Base-by-base conservation (phyloP, 1,284 basidiomycete species). In the Cryptococcus jaspeensis region DNA sequence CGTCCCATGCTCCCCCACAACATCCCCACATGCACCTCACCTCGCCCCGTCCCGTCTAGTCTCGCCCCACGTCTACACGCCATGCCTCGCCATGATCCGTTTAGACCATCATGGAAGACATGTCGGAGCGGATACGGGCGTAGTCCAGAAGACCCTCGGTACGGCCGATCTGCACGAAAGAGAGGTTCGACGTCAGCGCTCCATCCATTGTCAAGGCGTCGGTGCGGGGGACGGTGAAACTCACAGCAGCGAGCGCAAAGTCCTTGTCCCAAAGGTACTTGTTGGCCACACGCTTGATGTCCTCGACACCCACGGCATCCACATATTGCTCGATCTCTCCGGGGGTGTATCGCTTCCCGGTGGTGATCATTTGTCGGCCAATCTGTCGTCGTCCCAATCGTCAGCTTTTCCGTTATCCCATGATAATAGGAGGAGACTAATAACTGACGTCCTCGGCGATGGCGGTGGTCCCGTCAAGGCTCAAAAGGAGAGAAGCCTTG, bases 341-440 rank as follows among this genome's bases (percentile, higher is more conserved):
- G 51, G 96, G 95, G 32, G 92, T 91, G 81, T 89, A 83, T 70
- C 93, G 83, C 69, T 84, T 87, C 60, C 96, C 96, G 66, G 87
- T 91, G 38, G 94, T 98, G 63, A 99, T 91, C 61, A 99, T 84
- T 79, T 98, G 95, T 71, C 95, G 84, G 41, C 96, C 96, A 76
- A 99, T 95, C 72, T 74, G 48, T 32, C 28, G 9, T n/a, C 28
- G 28, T 32, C 28, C 4, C 12, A 5, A 46, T 25, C 22, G 44
- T 52, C 47, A 56, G 28, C 37, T 8, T 55, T 32, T 32, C n/a
- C 22, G 8, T 15, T 23, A 22, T 16, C 15, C 13, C 28, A 9
- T 4, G 9, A 9, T 9, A 47, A 37, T 38, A 50, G 16, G 28
- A 32, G 22, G 12, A 36, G 50, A n/a, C 44, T 28, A 48, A 50